Base-by-base conservation (phyloP, 1,139 yeast genomes). In the Zygoascus meyerae region DNA sequence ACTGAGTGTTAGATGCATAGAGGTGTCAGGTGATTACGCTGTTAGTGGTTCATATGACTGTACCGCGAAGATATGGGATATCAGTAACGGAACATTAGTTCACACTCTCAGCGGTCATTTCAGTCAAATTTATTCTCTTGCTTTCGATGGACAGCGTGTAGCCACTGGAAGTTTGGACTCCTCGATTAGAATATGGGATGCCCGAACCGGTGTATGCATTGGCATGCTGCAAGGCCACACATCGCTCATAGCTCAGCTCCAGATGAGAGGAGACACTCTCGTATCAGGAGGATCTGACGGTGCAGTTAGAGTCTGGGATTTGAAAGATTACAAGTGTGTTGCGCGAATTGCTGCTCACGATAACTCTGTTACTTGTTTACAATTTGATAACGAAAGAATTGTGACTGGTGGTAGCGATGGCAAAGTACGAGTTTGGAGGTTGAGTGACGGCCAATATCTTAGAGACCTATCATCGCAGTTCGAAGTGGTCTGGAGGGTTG, bases 241-340 rank as follows among this genome's bases (percentile, higher is more conserved):
- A 29, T 79, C 81, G n/a, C 59, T 70, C 28, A 79, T 77, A 1
- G 90, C 85, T 55, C 81, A 87, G 54, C 90, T 95, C 1, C 96
- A 86, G 65, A 87, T 92, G 39, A 90, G 83, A 61, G 83, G 86
- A 58, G 86, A 86, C 14, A 81, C 85, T 34, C 94, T 92, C 41
- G 87, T 90, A 12, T 82, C 94, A 61, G 97, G 97, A 3, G 92
- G 96, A 2, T 95, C 92, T 55, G 97, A 92, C 66, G 79, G 94
- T 47, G 75, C 84, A 46, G 81, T 90, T 47, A 85, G 95, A 59
- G 86, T 92, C 6, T 92, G 98, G 97, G 97, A 92, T 65, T 70
- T 92, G 55, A 90, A 85, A 60, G 79, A 80, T 56, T 95, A 94
- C 41, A 82, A 81, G 58, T 89, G 97, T 64, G 76, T 85, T 65